Base-by-base conservation (phyloP, 2,329 filamentous ascomycete species). In the Penicillium sp. region DNA sequence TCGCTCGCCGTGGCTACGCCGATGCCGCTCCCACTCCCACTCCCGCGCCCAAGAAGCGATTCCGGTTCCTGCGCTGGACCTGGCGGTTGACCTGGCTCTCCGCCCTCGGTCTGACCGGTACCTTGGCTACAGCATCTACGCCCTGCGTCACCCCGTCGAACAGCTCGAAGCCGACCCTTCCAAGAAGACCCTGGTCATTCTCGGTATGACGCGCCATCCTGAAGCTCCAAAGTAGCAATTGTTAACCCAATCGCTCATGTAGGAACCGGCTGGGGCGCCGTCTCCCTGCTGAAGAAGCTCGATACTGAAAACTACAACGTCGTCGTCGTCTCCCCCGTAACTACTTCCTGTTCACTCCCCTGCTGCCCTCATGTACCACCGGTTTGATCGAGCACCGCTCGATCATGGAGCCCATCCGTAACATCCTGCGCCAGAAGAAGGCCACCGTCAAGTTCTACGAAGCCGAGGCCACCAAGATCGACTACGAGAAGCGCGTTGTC, bases 271-370 rank as follows among this genome's bases (percentile, higher is more conserved):
- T 98, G 93, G 93, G 93, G 85, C 60, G 89, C 91, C 35, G 89
- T 98, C 64, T 94, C 91, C 51, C 84, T 98, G 51, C 82, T 98
- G 58, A 98, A 98, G 82, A 96, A 95, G 70, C 87, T 98, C 72
- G 90, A 98, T 68, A 96, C 91, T 52, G 87, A 95, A 71, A 95
- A 97, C 80, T 98, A 97, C 82, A 97, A 98, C 71, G 91, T 97
- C 71, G 73, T 97, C 67, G 89, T 98, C 69, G 88, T 98, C 70
- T 97, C 93, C 40, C 93, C 44, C 88, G 93, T 69, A 98, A 98
- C 77, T 98, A 95, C 81, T 98, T 98, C 84, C 85, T 98, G 60
- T 98, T 98, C 80, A 98, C 93, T 24, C 93, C 93, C 50, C 83
- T 98, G 49, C 82, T 98, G 52, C 93, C 93, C 56, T 97, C 91